phyloP scores from a whole-genome alignment of 345 rosid species.

The Acer saccharum region DNA sequence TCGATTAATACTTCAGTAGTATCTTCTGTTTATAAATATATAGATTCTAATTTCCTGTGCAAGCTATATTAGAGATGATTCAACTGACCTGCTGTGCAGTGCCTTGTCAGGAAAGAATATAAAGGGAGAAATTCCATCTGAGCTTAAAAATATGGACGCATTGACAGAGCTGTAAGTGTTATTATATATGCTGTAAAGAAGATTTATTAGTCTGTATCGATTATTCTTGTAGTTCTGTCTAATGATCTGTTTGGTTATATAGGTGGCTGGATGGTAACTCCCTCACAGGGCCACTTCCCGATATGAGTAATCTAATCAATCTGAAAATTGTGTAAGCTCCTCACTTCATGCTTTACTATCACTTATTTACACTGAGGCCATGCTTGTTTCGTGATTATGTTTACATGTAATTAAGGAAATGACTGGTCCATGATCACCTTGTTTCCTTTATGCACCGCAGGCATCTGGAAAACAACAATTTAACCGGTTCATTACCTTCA shows the following conservation, averaged over 20 bases:
- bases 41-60: neutral
- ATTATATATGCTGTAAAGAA: neutral
- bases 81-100: slow-evolving; percentile 50
- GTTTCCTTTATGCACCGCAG: slow-evolving; percentile 42
- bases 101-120: slow-evolving; percentile 63
- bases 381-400: neutral
- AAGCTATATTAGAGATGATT: slow-evolving; percentile 6
- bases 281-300: slow-evolving; percentile 73
- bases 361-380: neutral
- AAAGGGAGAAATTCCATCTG: slow-evolving; percentile 67
- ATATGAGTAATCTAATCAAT: slow-evolving; percentile 71
- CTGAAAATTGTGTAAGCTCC: slow-evolving; percentile 75
- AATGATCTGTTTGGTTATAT: slow-evolving; percentile 19
- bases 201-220: neutral
- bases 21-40: neutral
- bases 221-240: slow-evolving; percentile 1
- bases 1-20: slow-evolving; percentile 2
- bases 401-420: neutral
- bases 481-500: slow-evolving; percentile 76
- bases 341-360: slow-evolving; percentile 11
- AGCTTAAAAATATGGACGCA: slow-evolving; percentile 62
- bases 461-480: slow-evolving; percentile 87
- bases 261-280: slow-evolving; percentile 90
- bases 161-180: slow-evolving; percentile 78
- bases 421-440: slow-evolving; percentile 20